These are phyloP conservation scores for Pestalotiopsis sp. DNA, from an alignment of 2,329 filamentous ascomycete species.

Conservation along the genomic window DNA sequence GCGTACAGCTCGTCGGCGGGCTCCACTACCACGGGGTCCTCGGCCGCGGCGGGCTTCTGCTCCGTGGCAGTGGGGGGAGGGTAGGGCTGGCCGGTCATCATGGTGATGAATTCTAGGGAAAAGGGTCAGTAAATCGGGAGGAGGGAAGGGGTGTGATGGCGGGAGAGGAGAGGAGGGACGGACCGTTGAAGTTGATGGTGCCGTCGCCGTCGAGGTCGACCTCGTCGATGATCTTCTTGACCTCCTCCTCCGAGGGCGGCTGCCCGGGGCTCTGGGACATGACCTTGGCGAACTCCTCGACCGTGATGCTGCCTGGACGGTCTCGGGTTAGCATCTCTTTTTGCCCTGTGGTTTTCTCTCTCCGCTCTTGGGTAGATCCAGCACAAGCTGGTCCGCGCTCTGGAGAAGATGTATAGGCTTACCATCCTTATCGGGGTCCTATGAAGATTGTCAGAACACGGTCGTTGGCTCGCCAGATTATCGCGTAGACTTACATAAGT, in stretches of 20 bases:
- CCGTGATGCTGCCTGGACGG: slow-evolving; percentile 34
- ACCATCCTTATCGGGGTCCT: slow-evolving; percentile 32
- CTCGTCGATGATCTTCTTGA: slow-evolving; percentile 39
- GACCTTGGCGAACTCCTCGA: slow-evolving; percentile 40
- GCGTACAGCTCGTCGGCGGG: slow-evolving; percentile 27
- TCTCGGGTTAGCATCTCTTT: slow-evolving; percentile 2
- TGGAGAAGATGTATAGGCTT: neutral
- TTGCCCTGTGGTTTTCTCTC: slow-evolving; percentile 1
- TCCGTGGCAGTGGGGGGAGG: neutral
- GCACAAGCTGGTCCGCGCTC: neutral
- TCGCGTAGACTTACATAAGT: slow-evolving; percentile 25
- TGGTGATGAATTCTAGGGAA: slow-evolving; percentile 39
- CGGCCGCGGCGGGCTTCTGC: slow-evolving; percentile 35
- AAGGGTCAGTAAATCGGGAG: neutral
- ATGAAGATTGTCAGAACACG: slow-evolving; percentile 3
- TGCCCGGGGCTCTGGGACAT: slow-evolving; percentile 35
- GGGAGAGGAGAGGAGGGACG: too few relatives aligned
- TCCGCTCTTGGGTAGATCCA: neutral
- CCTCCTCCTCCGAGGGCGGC: slow-evolving; percentile 33
- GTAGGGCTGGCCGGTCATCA: slow-evolving; percentile 42
- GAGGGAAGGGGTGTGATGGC: slow-evolving; percentile 9
- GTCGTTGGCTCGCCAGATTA: neutral
- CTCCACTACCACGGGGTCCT: slow-evolving; percentile 20
- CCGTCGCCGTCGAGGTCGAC: slow-evolving; percentile 42
- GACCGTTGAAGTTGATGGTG: slow-evolving; percentile 41